Percentiles rank a stretch among this genome's conserved stretches.
These are phyloP conservation scores for Boletus eberwhitei DNA, from an alignment of 768 basidiomycete genomes.

Conservation along the genomic window DNA sequence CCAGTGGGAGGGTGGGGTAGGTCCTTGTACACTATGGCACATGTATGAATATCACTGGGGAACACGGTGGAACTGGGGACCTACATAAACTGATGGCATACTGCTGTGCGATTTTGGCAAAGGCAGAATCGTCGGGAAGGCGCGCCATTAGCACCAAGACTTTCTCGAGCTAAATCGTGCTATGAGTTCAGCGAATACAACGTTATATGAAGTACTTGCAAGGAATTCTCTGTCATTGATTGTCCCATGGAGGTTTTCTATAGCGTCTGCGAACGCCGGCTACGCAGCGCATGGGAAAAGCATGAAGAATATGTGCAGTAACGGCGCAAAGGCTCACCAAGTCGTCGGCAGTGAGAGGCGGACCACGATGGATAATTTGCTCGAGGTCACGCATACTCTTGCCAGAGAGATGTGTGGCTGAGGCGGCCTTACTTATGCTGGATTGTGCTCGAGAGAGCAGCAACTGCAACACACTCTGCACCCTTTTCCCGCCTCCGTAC, in stretches of 20 bases:
- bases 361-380: slow-evolving; percentile 27
- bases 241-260: slow-evolving; percentile 40
- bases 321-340: slow-evolving; percentile 22
- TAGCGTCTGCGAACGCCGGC: slow-evolving; percentile 49
- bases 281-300: slow-evolving; percentile 16
- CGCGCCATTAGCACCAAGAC: slow-evolving; percentile 58
- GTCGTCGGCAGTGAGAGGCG: slow-evolving; percentile 22
- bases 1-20: slow-evolving; percentile 69
- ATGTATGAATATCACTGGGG: not conserved
- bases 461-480: slow-evolving; percentile 12
- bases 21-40: slow-evolving; percentile 64
- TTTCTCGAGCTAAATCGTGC: slow-evolving; percentile 56
- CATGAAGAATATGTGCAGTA: not conserved
- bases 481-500: not conserved
- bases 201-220: slow-evolving; percentile 34
- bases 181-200: slow-evolving; percentile 3
- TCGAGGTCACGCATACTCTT: slow-evolving; percentile 26
- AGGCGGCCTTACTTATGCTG: not conserved
- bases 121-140: slow-evolving; percentile 31
- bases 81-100: slow-evolving; percentile 53
- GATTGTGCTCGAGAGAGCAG: slow-evolving; percentile 14
- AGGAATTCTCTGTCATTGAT: slow-evolving; percentile 60
- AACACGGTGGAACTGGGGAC: slow-evolving; percentile 24
- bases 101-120: slow-evolving; percentile 42
- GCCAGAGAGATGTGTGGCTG: slow-evolving; percentile 3